A percentile compares a stretch with the other conserved stretches of the same genome.
These are phyloP conservation scores for Lathyrus sativus DNA, from an alignment of 306 rosid genomes.

Conservation along the genomic window DNA sequence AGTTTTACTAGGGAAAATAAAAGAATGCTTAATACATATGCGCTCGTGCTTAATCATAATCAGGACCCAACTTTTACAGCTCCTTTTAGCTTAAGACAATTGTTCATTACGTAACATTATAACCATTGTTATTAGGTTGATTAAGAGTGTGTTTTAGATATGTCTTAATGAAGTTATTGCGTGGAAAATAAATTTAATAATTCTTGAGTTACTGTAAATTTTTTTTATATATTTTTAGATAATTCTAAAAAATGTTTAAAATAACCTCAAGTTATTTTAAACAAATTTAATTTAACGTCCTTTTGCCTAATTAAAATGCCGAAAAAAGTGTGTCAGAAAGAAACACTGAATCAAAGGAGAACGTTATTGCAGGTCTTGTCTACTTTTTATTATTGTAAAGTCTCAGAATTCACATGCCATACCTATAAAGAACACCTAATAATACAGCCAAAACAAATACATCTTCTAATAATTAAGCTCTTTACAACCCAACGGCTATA, in stretches of 20 bases:
- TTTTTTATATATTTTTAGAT: neutral
- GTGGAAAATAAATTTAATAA: neutral
- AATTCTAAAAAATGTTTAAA: neutral
- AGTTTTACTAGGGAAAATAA: neutral
- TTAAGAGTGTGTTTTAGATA: neutral
- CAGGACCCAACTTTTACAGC: neutral
- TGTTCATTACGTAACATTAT: neutral
- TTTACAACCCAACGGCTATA: conserved; percentile 46
- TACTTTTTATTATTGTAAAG: conserved; percentile 22
- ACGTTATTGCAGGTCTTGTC: conserved; percentile 25
- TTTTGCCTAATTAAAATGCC: neutral
- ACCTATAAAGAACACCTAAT: neutral
- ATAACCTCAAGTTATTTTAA: neutral
- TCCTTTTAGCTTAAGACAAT: neutral
- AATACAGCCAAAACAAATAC: neutral
- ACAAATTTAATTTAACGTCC: neutral
- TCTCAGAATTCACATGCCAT: conserved; percentile 43
- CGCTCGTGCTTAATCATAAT: neutral
- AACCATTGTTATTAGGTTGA: neutral
- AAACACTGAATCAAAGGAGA: conserved; percentile 26
- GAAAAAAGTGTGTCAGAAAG: conserved; percentile 17
- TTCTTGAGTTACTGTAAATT: neutral
- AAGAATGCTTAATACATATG: neutral
- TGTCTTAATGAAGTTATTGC: too few relatives aligned
- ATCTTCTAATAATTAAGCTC: neutral